Percentiles rank a stretch among this genome's conserved stretches.
Evolutionary conservation across 306 rosid genomes (phyloP).

Genomic region (Castanopsis chinensis): DNA sequence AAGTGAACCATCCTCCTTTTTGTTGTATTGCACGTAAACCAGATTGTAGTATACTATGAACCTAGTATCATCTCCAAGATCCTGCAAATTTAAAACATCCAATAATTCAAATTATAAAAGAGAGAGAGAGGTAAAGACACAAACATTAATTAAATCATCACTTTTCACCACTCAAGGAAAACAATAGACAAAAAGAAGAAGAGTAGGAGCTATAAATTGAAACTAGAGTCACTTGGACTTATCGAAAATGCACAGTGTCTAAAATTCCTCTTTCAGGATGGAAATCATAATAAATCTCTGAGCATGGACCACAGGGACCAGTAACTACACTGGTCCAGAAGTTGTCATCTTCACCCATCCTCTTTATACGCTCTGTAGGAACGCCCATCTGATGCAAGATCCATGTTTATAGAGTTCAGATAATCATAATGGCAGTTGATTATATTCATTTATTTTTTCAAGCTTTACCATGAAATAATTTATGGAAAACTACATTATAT

Average conservation of each 20-base stretch:
- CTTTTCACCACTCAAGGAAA: slow-evolving; percentile 18
- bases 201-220: slow-evolving; percentile 9
- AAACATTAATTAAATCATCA: slow-evolving; percentile 15
- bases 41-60: slow-evolving; percentile 88
- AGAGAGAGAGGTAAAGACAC: background rate
- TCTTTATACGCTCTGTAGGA: slow-evolving; percentile 75
- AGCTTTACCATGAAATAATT: background rate
- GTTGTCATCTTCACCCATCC: slow-evolving; percentile 92
- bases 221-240: slow-evolving; percentile 2
- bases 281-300: slow-evolving; percentile 92
- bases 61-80: slow-evolving; percentile 82
- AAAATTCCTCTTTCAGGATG: slow-evolving; percentile 76
- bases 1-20: slow-evolving; percentile 76
- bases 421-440: background rate
- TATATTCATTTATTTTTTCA: background rate
- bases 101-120: background rate
- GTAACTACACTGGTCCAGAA: slow-evolving; percentile 91
- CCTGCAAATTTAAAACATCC: slow-evolving; percentile 48
- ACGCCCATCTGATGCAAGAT: slow-evolving; percentile 69
- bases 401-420: slow-evolving; percentile 3
- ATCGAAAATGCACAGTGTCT: slow-evolving; percentile 48
- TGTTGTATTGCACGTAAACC: slow-evolving; percentile 95
- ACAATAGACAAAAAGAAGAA: slow-evolving; percentile 16
- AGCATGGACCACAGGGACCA: slow-evolving; percentile 98
- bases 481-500: background rate